These are phyloP conservation scores for Hyaloperonospora arabidopsidis DNA, from an alignment of 352 stramenopile species.

Conservation along the genomic window DNA sequence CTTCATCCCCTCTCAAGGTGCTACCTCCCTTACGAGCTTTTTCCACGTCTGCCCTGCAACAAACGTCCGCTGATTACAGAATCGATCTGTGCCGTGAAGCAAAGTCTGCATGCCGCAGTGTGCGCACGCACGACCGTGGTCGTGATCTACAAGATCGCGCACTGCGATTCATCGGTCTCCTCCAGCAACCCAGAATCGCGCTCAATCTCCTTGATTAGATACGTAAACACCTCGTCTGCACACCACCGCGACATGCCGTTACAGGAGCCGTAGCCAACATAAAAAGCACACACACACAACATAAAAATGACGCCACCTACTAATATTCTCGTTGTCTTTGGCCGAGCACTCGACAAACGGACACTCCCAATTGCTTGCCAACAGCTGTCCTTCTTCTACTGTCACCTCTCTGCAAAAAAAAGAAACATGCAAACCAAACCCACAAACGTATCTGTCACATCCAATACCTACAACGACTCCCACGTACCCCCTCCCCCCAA, in stretches of 20 bases:
- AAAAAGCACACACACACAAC: too few relatives aligned
- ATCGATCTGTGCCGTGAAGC: too few relatives aligned
- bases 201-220: conserved; percentile 88
- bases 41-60: too few relatives aligned
- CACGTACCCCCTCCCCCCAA: background rate
- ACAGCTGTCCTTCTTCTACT: conserved; percentile 75
- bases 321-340: conserved; percentile 88
- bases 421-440: too few relatives aligned
- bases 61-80: too few relatives aligned
- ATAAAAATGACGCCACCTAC: conserved; percentile 34
- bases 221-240: conserved; percentile 84
- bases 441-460: background rate
- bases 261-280: conserved; percentile 1
- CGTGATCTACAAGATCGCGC: conserved; percentile 66
- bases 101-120: too few relatives aligned
- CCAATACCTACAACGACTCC: conserved; percentile 4
- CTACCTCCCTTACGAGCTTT: too few relatives aligned
- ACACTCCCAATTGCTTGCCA: conserved; percentile 87
- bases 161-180: conserved; percentile 65
- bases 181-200: conserved; percentile 80
- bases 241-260: conserved; percentile 3
- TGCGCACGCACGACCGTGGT: background rate
- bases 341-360: conserved; percentile 94
- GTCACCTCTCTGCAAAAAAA: conserved; percentile 59
- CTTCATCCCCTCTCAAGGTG: too few relatives aligned